phyloP scores from a whole-genome alignment of 78 protist genomes.

The Dictyostelium firmibasis region DNA sequence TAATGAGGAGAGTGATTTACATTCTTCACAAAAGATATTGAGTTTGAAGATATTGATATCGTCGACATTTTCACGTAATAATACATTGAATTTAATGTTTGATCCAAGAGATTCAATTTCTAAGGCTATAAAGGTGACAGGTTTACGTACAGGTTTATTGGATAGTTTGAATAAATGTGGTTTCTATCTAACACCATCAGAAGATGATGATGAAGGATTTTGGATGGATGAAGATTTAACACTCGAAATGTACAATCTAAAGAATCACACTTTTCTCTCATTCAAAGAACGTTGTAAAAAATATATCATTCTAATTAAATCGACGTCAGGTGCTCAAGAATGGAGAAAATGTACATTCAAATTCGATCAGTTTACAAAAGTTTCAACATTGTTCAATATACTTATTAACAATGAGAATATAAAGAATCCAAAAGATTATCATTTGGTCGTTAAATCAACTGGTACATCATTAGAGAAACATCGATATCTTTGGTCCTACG shows the following conservation, averaged over 20 bases:
- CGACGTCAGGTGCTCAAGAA: no score
- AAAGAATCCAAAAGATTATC: slow-evolving; percentile 38
- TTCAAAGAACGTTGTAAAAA: slow-evolving; percentile 74
- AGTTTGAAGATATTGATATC: background rate
- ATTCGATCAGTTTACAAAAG: slow-evolving; percentile 72
- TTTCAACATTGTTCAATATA: slow-evolving; percentile 35
- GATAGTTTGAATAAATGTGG: slow-evolving; percentile 72
- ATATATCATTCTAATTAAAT: slow-evolving; percentile 18
- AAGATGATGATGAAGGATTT: slow-evolving; percentile 77
- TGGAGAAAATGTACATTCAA: slow-evolving; percentile 52
- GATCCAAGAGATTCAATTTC: slow-evolving; percentile 44
- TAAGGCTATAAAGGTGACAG: slow-evolving; percentile 58
- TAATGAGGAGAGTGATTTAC: background rate
- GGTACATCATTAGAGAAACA: slow-evolving; percentile 1
- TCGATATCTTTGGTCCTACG: slow-evolving; percentile 70
- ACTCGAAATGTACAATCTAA: slow-evolving; percentile 23
- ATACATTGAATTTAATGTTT: background rate
- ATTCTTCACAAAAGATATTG: slow-evolving; percentile 9
- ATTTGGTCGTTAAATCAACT: background rate
- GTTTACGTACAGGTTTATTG: slow-evolving; percentile 49
- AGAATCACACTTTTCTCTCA: slow-evolving; percentile 25
- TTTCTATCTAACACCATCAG: slow-evolving; percentile 53
- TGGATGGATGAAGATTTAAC: slow-evolving; percentile 72
- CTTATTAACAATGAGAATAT: slow-evolving; percentile 24
- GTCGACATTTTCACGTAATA: background rate